A percentile compares a stretch with the other conserved stretches of the same genome.
Evolutionary conservation across 352 stramenopile genomes (phyloP).

Genomic region (Pythium volutum): DNA sequence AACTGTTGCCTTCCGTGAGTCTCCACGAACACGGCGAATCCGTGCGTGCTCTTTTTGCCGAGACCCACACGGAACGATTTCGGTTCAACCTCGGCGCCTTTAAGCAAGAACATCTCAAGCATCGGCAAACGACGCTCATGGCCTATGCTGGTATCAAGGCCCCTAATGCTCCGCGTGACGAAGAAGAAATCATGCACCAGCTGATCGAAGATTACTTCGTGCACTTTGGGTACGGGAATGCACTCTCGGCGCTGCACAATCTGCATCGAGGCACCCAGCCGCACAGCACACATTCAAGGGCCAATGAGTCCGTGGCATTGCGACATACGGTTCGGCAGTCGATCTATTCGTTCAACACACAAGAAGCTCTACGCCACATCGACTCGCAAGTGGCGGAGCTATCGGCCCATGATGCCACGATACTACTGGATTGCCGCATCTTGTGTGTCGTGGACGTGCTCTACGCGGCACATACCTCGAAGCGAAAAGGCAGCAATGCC

Average conservation of each 20-base stretch:
- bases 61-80: conserved; percentile 28
- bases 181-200: conserved; percentile 20
- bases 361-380: conserved; percentile 5
- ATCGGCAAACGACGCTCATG: conserved; percentile 37
- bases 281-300: background rate
- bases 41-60: conserved; percentile 25
- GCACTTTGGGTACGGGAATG: conserved; percentile 22
- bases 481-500: background rate
- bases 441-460: conserved; percentile 14
- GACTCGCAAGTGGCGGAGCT: background rate
- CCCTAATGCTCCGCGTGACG: background rate
- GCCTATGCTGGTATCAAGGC: conserved; percentile 6
- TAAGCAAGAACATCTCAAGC: conserved; percentile 41
- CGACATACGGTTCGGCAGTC: conserved; percentile 12
- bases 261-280: conserved; percentile 1
- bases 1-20: conserved; percentile 43
- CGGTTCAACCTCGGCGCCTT: conserved; percentile 49
- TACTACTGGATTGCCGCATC: conserved; percentile 11
- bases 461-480: background rate
- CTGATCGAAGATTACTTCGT: conserved; percentile 24
- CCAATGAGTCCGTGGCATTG: background rate
- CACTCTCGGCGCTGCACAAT: conserved; percentile 4
- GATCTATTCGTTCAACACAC: conserved; percentile 16
- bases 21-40: conserved; percentile 46
- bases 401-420: background rate